A percentile compares a stretch with the other conserved stretches of the same genome.
Conservation (phyloP, 1,284 basidiomycete genomes). For the Sporisorium exsertum region DNA sequence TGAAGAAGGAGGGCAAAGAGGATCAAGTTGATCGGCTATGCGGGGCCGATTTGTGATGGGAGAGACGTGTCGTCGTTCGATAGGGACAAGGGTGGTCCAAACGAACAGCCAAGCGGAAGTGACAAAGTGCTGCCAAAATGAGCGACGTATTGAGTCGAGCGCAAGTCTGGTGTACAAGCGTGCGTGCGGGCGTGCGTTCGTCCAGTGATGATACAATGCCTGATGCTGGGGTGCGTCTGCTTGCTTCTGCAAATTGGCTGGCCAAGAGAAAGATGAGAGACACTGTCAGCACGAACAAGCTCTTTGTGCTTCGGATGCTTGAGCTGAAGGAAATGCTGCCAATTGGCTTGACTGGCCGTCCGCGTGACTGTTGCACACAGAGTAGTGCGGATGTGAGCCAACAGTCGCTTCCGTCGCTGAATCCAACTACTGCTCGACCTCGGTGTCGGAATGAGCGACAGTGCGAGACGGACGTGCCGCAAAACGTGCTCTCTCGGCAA, state of each 20-base stretch:
- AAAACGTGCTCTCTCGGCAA: background rate
- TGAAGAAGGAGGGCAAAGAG: background rate
- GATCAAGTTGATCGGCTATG: background rate
- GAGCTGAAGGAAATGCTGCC: background rate
- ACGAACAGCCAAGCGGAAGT: background rate
- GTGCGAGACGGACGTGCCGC: background rate
- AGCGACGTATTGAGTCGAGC: background rate
- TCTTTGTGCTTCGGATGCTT: background rate
- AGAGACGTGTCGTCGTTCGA: slow-evolving; percentile 1
- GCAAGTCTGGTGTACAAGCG: background rate
- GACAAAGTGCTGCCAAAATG: background rate
- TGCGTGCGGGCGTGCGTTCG: background rate
- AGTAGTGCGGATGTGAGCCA: background rate
- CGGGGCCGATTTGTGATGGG: background rate
- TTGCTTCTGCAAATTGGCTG: background rate
- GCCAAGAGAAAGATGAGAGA: background rate
- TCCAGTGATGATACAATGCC: slow-evolving; percentile 15
- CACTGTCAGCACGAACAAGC: slow-evolving; percentile 1
- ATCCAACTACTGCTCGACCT: background rate
- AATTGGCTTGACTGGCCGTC: background rate
- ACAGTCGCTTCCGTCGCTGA: background rate
- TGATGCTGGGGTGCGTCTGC: slow-evolving; percentile 10
- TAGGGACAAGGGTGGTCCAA: background rate
- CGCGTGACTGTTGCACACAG: background rate
- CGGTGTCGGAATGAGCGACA: too few relatives aligned